phyloP scores from a whole-genome alignment of 2,329 filamentous ascomycete genomes.

The Pezizomycotina sp. region DNA sequence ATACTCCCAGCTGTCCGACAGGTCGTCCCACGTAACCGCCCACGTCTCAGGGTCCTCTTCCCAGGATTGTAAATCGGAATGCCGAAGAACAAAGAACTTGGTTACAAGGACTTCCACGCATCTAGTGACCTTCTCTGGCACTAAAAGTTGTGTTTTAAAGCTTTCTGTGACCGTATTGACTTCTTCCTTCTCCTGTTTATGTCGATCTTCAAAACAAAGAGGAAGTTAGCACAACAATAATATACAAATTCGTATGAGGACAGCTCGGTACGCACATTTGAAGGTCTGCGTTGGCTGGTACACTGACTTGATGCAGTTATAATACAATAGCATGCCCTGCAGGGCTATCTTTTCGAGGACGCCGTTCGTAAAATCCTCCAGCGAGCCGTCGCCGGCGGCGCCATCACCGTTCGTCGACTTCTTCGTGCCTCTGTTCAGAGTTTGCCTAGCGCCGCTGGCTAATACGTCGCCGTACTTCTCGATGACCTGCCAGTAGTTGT shows the following conservation, averaged over 20 bases:
- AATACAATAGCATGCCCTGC: conserved; percentile 65
- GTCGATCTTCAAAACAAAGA: conserved; percentile 20
- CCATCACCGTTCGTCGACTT: conserved; percentile 29
- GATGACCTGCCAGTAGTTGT: conserved; percentile 72
- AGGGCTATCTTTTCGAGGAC: conserved; percentile 65
- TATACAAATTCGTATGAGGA: conserved; percentile 25
- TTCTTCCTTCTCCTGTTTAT: conserved; percentile 48
- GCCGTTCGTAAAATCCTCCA: conserved; percentile 33
- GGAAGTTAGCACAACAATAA: conserved; percentile 9
- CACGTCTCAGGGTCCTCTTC: conserved; percentile 89
- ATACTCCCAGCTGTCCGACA: conserved; percentile 77
- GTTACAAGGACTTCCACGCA: conserved; percentile 75
- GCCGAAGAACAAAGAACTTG: conserved; percentile 72
- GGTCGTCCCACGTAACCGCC: conserved; percentile 76
- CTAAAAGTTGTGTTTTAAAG: conserved; percentile 59
- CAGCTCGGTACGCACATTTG: conserved; percentile 58
- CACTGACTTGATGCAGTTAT: conserved; percentile 70
- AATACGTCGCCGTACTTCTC: conserved; percentile 56
- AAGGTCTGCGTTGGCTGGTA: conserved; percentile 69
- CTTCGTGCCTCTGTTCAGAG: conserved; percentile 21
- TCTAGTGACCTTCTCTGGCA: conserved; percentile 57
- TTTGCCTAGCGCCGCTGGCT: conserved; percentile 40
- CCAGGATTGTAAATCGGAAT: conserved; percentile 77
- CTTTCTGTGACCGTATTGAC: conserved; percentile 40
- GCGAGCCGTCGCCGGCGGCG: conserved; percentile 27